phyloP scores from a whole-genome alignment of 306 rosid species.

The Gleditsia sinensis region DNA sequence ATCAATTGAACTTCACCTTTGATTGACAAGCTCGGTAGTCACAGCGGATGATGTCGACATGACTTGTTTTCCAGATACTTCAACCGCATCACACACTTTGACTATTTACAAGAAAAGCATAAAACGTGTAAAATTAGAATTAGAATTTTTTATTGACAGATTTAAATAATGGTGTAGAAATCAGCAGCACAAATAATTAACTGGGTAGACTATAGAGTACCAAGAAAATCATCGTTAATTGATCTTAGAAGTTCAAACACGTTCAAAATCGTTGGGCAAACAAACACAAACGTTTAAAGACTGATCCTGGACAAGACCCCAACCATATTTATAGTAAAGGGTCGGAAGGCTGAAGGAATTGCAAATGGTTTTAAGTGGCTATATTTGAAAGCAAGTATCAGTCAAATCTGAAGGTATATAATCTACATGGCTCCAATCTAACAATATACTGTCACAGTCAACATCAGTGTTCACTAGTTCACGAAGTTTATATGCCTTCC shows the following conservation, averaged over 20 bases:
- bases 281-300: conserved; percentile 6
- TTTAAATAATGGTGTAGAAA: conserved; percentile 10
- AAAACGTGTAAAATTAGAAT: conserved; percentile 21
- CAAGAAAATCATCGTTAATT: background rate
- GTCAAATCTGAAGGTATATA: background rate
- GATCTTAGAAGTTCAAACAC: conserved; percentile 17
- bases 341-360: background rate
- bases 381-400: conserved; percentile 3
- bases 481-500: background rate
- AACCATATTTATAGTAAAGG: background rate
- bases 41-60: conserved; percentile 87
- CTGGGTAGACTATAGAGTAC: conserved; percentile 21
- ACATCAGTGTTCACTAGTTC: conserved; percentile 9
- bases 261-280: background rate
- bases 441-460: background rate
- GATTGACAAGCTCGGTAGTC: conserved; percentile 81
- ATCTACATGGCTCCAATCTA: background rate
- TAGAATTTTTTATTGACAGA: conserved; percentile 6
- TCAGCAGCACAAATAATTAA: background rate
- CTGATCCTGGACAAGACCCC: background rate
- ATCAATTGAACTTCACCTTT: conserved; percentile 60
- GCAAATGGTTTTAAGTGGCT: background rate
- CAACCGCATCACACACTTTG: conserved; percentile 91
- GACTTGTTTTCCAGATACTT: conserved; percentile 88
- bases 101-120: conserved; percentile 49